phyloP scores from a whole-genome alignment of 306 rosid genomes.

The Vigna unguiculata region DNA sequence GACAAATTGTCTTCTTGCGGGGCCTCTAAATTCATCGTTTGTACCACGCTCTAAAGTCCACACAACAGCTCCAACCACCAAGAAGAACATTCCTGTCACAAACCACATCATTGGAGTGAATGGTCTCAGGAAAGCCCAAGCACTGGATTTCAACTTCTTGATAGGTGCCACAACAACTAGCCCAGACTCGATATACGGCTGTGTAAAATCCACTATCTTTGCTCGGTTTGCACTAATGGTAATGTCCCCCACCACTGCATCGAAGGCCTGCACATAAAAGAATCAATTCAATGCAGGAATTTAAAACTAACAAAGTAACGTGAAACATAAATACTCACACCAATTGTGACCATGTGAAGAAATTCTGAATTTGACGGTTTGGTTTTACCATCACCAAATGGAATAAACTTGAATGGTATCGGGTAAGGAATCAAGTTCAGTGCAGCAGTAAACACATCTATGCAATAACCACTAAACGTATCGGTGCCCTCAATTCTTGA shows the following conservation, averaged over 20 bases:
- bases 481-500: constrained; percentile 56
- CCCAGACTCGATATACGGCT: constrained; percentile 81
- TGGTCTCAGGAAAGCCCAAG: constrained; percentile 88
- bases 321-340: constrained; percentile 58
- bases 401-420: constrained; percentile 56
- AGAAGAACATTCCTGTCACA: constrained; percentile 64
- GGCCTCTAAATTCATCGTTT: constrained; percentile 74
- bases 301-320: background rate
- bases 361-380: constrained; percentile 63
- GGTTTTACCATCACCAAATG: constrained; percentile 69
- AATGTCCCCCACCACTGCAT: constrained; percentile 82
- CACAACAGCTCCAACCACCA: constrained; percentile 67
- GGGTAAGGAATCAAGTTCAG: constrained; percentile 69
- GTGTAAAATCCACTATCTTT: constrained; percentile 81
- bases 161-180: constrained; percentile 78
- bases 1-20: constrained; percentile 68
- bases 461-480: constrained; percentile 66
- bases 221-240: constrained; percentile 74
- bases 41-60: constrained; percentile 81
- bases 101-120: constrained; percentile 75
- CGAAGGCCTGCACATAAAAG: constrained; percentile 57
- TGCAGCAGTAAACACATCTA: constrained; percentile 82
- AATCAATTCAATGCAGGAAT: constrained; percentile 2
- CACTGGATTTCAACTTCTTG: constrained; percentile 56
- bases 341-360: constrained; percentile 57